These are phyloP conservation scores for Nicotiana paniculata DNA, from an alignment of 257 asterid genomes.

Conservation along the genomic window DNA sequence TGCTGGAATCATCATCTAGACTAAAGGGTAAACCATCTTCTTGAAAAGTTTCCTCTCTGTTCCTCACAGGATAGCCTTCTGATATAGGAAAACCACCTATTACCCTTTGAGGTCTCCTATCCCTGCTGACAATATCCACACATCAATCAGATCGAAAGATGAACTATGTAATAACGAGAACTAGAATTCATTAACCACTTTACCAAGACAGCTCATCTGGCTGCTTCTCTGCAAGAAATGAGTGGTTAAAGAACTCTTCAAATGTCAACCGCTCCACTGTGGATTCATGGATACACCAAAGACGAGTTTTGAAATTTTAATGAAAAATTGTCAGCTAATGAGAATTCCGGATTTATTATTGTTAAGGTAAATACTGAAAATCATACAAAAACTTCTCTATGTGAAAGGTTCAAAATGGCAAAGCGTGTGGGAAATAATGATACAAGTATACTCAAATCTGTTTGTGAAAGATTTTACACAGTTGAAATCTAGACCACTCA, in stretches of 20 bases:
- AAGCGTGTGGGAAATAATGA: neutral
- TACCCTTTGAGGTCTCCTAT: conserved; percentile 38
- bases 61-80: conserved; percentile 21
- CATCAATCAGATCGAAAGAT: neutral
- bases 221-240: conserved; percentile 58
- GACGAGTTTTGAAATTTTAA: neutral
- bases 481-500: conserved; percentile 6
- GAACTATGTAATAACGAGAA: conserved; percentile 13
- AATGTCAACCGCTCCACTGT: conserved; percentile 86
- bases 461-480: neutral
- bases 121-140: conserved; percentile 26
- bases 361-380: neutral
- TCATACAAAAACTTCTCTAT: neutral
- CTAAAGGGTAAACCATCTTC: conserved; percentile 70
- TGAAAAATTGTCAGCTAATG: neutral
- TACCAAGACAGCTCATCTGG: conserved; percentile 53
- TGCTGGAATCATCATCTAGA: conserved; percentile 57
- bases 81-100: conserved; percentile 44
- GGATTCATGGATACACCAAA: neutral
- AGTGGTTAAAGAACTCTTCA: conserved; percentile 90
- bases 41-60: conserved; percentile 38
- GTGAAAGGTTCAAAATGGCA: conserved; percentile 7
- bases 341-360: neutral
- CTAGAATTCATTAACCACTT: conserved; percentile 15
- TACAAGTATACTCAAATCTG: neutral